Base-by-base conservation (phyloP, 1,284 basidiomycete species). In the Ustilago nuda region DNA sequence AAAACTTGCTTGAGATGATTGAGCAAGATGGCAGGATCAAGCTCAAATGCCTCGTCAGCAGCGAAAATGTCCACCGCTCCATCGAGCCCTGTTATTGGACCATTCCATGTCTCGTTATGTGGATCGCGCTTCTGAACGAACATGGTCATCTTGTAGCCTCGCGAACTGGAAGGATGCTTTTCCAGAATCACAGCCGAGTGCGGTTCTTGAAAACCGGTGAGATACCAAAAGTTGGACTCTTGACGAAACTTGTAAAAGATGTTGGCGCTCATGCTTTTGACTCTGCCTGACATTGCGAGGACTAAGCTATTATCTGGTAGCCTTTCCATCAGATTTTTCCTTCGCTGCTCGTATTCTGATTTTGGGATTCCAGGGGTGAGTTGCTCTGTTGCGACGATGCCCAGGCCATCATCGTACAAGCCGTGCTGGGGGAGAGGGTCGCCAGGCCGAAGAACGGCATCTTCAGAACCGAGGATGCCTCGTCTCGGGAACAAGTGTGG, bases 71-170 rank as follows among this genome's bases (percentile, higher is more conserved):
- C 61, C 15, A 62, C 64, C 0, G 79, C 83, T 2, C 84, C 84
- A 43, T 85, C 84, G 13, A 72, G 58, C 35, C 79, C 69, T n/a
- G 67, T 78, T 30, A 91, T 89, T 35, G 94, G 91, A 11, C 96
- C 96, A 60, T 97, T 93, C 97, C 96, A 99, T 73, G 93, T 91
- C 83, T 95, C 94, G 79, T 92, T 92, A 35, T 90, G 88, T 1
- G 90, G 85, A 82, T 96, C 91, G 67, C 91, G 92, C 11, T 93
- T 92, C 1, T 89, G 87, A 0, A 83, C 92, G 85, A 98, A 99
- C 54, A 99, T 87, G 0, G 91, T 92, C 92, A 95, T 95, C 70
- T 89, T 89, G 87, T 96, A 98, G 0, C 95, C 95, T 75, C 90
- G 88, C 0, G 91, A 87, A 4, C 89, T 88, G 8, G 66, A 76